Evolutionary conservation across 1,284 basidiomycete genomes (phyloP).

Genomic region (Cryptococcus sp.): DNA sequence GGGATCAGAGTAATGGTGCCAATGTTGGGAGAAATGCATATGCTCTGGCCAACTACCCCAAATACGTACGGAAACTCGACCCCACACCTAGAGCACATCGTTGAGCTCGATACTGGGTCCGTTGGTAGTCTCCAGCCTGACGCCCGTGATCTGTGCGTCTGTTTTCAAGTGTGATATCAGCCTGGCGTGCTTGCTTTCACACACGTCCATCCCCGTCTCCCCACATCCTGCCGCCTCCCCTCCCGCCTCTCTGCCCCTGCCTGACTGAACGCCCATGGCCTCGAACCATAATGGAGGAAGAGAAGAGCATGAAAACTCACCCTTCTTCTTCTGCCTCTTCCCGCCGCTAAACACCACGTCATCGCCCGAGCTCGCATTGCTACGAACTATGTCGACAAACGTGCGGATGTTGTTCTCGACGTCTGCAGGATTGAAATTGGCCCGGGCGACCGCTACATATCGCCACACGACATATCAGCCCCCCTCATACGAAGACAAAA

Average conservation of each 20-base stretch:
- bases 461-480: no score
- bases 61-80: background rate
- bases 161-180: no score
- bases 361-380: conserved; percentile 21
- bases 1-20: background rate
- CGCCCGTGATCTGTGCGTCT: conserved; percentile 26
- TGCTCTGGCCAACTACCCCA: background rate
- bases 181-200: no score
- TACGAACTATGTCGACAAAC: conserved; percentile 67
- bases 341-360: conserved; percentile 22
- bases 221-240: no score
- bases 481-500: background rate
- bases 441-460: conserved; percentile 20
- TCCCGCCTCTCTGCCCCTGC: no score
- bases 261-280: no score
- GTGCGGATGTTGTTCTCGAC: conserved; percentile 75
- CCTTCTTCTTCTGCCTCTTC: conserved; percentile 26
- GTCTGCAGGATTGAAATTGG: conserved; percentile 66
- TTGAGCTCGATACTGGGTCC: conserved; percentile 69
- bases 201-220: no score
- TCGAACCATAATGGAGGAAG: no score
- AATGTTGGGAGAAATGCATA: background rate
- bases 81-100: conserved; percentile 29
- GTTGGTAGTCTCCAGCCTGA: conserved; percentile 77
- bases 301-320: no score